Conservation (phyloP, 2,329 filamentous ascomycete species). For the Pestalotiopsis fici region DNA sequence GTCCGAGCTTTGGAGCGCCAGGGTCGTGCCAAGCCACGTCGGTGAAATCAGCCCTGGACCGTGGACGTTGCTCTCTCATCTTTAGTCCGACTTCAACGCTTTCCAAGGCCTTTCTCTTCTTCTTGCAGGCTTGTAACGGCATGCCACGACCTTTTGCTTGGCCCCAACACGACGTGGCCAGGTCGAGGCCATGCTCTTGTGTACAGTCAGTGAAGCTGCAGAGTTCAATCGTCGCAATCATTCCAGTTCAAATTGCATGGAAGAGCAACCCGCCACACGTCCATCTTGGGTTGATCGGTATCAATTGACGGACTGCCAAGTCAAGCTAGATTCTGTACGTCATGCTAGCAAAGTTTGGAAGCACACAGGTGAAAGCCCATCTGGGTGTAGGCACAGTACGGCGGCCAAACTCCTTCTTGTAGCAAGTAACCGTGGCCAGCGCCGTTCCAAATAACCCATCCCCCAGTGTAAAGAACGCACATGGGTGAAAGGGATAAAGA, state of each 20-base stretch:
- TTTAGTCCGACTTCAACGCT: slow-evolving; percentile 1
- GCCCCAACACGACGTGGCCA: not conserved
- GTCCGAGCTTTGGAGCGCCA: not conserved
- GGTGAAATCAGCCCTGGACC: not conserved
- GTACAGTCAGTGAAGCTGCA: not conserved
- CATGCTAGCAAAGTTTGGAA: not conserved
- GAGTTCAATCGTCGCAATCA: not conserved
- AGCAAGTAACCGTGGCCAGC: not conserved
- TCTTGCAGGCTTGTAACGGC: not conserved
- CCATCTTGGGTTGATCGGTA: not conserved
- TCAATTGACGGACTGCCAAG: not conserved
- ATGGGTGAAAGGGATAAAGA: no score
- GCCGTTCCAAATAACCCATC: not conserved
- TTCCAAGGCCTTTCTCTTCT: not conserved
- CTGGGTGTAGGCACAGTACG: not conserved
- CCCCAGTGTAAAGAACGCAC: no score
- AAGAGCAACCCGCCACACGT: not conserved
- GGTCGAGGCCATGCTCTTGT: not conserved
- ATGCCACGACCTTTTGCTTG: not conserved
- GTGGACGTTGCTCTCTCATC: not conserved
- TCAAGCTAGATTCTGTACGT: not conserved
- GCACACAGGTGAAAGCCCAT: not conserved
- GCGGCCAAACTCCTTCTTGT: not conserved
- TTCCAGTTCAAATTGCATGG: not conserved
- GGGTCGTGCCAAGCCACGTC: not conserved